Conservation (phyloP, 768 basidiomycete species). For the Piloderma croceum region DNA sequence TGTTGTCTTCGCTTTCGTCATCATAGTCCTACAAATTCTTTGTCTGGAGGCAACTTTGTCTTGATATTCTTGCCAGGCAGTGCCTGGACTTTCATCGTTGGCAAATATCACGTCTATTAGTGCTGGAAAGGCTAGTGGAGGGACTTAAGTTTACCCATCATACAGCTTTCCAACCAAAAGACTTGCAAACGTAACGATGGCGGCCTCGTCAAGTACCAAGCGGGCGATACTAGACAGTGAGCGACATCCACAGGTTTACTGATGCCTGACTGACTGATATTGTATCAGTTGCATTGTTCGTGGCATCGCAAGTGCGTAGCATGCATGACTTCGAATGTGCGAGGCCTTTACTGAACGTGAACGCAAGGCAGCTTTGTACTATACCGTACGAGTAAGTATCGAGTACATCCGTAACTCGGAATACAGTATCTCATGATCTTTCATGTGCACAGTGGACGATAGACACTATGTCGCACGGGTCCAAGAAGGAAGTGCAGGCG, state of each 20-base stretch:
- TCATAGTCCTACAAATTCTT: no score
- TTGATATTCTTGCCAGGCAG: no score
- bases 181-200: no score
- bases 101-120: no score
- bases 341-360: conserved; percentile 4
- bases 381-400: conserved; percentile 61
- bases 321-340: neutral
- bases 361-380: conserved; percentile 70
- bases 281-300: conserved; percentile 36
- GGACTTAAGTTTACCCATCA: no score
- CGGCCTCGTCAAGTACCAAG: conserved; percentile 30
- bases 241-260: conserved; percentile 20
- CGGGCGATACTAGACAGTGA: conserved; percentile 42
- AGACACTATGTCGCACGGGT: conserved; percentile 43
- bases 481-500: conserved; percentile 57
- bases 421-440: neutral
- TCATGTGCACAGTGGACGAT: conserved; percentile 53
- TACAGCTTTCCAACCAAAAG: no score
- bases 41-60: no score
- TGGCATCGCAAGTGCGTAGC: conserved; percentile 45
- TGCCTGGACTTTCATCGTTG: no score
- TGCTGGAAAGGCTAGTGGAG: no score
- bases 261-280: conserved; percentile 41
- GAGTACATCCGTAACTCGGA: neutral
- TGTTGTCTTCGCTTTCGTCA: no score